phyloP scores from a whole-genome alignment of 164 flowering plant species.

The Kalanchoe fedtschenkoi region DNA sequence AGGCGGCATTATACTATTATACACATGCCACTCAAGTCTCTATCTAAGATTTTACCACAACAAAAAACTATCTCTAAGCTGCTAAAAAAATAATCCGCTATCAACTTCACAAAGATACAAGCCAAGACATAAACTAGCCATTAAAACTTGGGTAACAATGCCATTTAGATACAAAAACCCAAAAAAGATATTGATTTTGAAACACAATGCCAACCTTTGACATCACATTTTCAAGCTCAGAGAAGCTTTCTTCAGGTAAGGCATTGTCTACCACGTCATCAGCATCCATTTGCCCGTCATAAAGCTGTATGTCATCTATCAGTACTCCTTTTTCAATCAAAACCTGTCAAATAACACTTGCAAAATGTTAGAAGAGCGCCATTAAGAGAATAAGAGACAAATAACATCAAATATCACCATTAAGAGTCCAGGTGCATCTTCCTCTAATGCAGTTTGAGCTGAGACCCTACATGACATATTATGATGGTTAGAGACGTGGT shows the following conservation, averaged over 20 bases:
- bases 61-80: not conserved
- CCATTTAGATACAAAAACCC: not conserved
- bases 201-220: conserved; percentile 39
- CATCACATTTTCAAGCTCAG: conserved; percentile 72
- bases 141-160: not conserved
- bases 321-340: conserved; percentile 59
- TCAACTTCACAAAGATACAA: not conserved
- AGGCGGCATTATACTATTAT: not conserved
- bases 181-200: not conserved
- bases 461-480: conserved; percentile 48
- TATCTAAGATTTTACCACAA: too few relatives aligned
- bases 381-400: not conserved
- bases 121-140: not conserved
- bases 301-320: conserved; percentile 71
- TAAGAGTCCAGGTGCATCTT: conserved; percentile 95
- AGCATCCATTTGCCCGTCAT: conserved; percentile 38
- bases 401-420: conserved; percentile 29
- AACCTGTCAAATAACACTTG: conserved; percentile 31
- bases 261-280: conserved; percentile 43
- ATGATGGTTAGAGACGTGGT: not conserved
- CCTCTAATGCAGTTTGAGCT: conserved; percentile 70
- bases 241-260: conserved; percentile 41
- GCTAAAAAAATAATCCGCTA: not conserved
- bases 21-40: too few relatives aligned
- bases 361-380: not conserved